Conservation (phyloP, 2,329 filamentous ascomycete species). For the Talaromyces sp. region DNA sequence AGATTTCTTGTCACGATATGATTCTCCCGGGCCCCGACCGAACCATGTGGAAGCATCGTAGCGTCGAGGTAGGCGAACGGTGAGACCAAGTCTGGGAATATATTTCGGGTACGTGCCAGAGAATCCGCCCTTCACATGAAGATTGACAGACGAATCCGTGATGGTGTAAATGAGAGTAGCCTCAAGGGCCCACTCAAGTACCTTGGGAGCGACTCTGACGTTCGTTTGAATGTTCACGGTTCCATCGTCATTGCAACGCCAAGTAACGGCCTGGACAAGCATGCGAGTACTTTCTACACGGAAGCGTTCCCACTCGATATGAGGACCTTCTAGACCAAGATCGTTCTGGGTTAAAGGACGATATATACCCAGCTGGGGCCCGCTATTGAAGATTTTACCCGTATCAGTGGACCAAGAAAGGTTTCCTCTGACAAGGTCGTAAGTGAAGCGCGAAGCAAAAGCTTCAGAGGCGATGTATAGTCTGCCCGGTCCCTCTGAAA, state of each 20-base stretch:
- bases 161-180: constrained; percentile 21
- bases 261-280: constrained; percentile 15
- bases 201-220: constrained; percentile 23
- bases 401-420: constrained; percentile 25
- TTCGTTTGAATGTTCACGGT: constrained; percentile 19
- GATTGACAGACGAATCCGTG: constrained; percentile 14
- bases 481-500: neutral
- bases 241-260: neutral
- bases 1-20: constrained; percentile 27
- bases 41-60: constrained; percentile 25
- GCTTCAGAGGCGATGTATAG: constrained; percentile 12
- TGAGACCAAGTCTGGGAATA: constrained; percentile 23
- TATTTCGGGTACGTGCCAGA: constrained; percentile 28
- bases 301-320: constrained; percentile 26
- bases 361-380: constrained; percentile 50
- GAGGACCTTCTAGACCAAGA: constrained; percentile 31
- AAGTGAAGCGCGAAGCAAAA: constrained; percentile 26
- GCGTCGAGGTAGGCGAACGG: constrained; percentile 18
- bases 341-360: constrained; percentile 35
- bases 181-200: constrained; percentile 27
- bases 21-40: constrained; percentile 27
- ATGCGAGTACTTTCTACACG: constrained; percentile 13
- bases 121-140: constrained; percentile 23
- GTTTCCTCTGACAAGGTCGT: constrained; percentile 29
- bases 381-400: constrained; percentile 34